phyloP scores from a whole-genome alignment of 768 basidiomycete genomes.

The Brasilioporus rufonigricans region DNA sequence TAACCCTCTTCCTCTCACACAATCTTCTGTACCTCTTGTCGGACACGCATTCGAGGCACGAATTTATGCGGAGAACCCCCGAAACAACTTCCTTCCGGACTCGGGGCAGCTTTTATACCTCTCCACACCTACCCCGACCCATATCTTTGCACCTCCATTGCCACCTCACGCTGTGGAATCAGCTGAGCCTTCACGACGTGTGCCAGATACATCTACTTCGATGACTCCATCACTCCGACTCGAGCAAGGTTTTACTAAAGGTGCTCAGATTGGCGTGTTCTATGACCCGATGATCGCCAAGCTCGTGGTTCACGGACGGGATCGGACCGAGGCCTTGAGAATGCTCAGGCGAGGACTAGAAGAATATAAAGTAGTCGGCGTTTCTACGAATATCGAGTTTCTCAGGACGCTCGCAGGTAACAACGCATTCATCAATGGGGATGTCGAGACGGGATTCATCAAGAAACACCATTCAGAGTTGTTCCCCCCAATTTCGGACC shows the following conservation, averaged over 20 bases:
- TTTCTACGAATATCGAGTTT: conserved; percentile 91
- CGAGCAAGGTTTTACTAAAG: conserved; percentile 84
- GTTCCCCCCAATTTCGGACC: conserved; percentile 64
- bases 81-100: conserved; percentile 91
- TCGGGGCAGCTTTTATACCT: conserved; percentile 81
- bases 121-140: conserved; percentile 74
- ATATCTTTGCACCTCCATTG: conserved; percentile 55
- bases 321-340: conserved; percentile 81
- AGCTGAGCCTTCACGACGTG: conserved; percentile 21
- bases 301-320: conserved; percentile 83
- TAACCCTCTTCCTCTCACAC: conserved; percentile 76
- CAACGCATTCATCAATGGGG: conserved; percentile 67
- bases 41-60: conserved; percentile 95
- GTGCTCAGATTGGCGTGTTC: conserved; percentile 79
- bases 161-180: conserved; percentile 29
- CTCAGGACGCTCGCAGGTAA: conserved; percentile 76
- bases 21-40: conserved; percentile 77
- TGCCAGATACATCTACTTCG: conserved; percentile 14
- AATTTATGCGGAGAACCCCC: conserved; percentile 94
- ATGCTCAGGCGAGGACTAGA: conserved; percentile 78
- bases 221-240: conserved; percentile 72
- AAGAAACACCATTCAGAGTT: conserved; percentile 82
- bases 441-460: conserved; percentile 94
- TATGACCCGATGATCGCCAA: conserved; percentile 94
- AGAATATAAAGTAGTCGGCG: conserved; percentile 88